A percentile compares a stretch with the other conserved stretches of the same genome.
Conservation (phyloP, 2,329 filamentous ascomycete genomes). For the Exophiala bonariae region DNA sequence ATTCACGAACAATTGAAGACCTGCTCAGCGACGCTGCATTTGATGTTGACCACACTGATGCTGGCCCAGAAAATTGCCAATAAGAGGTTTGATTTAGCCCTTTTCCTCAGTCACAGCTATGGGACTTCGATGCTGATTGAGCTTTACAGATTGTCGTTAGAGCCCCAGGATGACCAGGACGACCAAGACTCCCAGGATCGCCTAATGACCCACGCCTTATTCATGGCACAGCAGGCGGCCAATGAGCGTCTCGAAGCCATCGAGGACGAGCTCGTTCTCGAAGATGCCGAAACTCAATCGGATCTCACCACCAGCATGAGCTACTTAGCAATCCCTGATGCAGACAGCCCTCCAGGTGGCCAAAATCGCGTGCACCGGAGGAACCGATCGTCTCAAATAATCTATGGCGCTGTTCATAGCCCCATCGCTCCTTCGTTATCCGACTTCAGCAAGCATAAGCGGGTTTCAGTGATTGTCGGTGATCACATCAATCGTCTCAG, state of each 20-base stretch:
- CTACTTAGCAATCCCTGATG: no score
- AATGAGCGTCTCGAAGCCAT: background rate
- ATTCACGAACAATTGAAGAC: conserved; percentile 8
- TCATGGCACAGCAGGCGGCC: conserved; percentile 5
- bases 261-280: background rate
- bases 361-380: no score
- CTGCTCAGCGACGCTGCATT: conserved; percentile 3
- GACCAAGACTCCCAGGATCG: conserved; percentile 7
- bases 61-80: conserved; percentile 6
- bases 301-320: no score
- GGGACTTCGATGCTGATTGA: no score
- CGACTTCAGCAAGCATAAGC: background rate
- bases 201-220: conserved; percentile 3
- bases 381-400: no score
- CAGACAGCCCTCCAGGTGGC: no score
- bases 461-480: background rate
- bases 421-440: no score
- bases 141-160: background rate
- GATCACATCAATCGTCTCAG: background rate
- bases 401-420: no score
- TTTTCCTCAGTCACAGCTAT: no score
- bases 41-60: conserved; percentile 6
- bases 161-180: background rate
- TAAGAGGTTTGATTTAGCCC: no score
- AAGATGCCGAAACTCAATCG: no score